A percentile compares a stretch with the other conserved stretches of the same genome.
phyloP scores from a whole-genome alignment of 768 basidiomycete species.

The Pleurotus salmoneostramineus region DNA sequence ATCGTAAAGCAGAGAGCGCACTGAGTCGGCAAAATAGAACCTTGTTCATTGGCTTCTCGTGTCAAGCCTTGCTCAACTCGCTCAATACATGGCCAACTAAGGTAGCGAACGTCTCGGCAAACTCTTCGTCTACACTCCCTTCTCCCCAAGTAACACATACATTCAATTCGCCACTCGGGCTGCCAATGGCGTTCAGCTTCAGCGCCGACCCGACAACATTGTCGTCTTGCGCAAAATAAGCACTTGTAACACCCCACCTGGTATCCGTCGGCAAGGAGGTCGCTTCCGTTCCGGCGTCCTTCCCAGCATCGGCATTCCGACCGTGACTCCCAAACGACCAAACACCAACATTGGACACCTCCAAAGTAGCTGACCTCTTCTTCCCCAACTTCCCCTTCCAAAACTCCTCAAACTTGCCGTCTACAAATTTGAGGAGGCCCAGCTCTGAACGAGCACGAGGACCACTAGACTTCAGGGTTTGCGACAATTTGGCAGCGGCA shows the following conservation, averaged over 20 bases:
- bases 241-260: not conserved
- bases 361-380: slow-evolving; percentile 26
- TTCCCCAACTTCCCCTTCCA: slow-evolving; percentile 23
- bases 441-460: slow-evolving; percentile 17
- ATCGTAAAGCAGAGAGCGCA: not conserved
- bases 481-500: slow-evolving; percentile 22
- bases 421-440: slow-evolving; percentile 29
- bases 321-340: slow-evolving; percentile 14
- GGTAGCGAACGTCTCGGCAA: slow-evolving; percentile 20
- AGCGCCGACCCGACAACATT: slow-evolving; percentile 22
- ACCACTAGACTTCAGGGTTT: slow-evolving; percentile 18
- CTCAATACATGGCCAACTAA: not conserved
- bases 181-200: slow-evolving; percentile 22
- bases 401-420: slow-evolving; percentile 24
- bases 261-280: not conserved
- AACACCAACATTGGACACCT: slow-evolving; percentile 34
- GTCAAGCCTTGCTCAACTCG: not conserved
- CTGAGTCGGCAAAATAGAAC: not conserved
- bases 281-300: slow-evolving; percentile 13
- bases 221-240: slow-evolving; percentile 25
- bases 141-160: slow-evolving; percentile 24
- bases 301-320: not conserved
- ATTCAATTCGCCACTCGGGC: slow-evolving; percentile 19
- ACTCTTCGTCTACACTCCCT: slow-evolving; percentile 13
- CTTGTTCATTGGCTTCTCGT: too few relatives aligned